Evolutionary conservation across 75 land plant genomes (phyloP), one percentile per base, ranked within the genome.

Genomic region (Azolla pinnata): DNA sequence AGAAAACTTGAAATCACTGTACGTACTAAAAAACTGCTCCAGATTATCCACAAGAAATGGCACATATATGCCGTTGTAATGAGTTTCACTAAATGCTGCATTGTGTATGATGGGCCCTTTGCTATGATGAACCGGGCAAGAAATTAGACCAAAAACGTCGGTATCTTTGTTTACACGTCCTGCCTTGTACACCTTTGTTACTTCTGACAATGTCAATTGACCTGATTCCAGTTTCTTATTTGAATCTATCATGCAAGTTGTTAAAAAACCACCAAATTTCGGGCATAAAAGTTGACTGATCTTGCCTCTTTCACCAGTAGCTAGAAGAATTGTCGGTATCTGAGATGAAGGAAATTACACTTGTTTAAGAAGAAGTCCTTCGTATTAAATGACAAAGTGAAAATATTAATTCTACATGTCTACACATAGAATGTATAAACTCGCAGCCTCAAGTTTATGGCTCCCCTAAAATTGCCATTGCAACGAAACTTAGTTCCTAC

Each of bases 111-210:
- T 59, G 19, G 96, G 90, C 49, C 87, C 71, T 69, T 88, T 93
- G 66, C 98, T 93, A 64, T 88, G 90, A 24, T 81, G 59, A n/a
- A 93, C 90, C 16, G 98, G 98, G 44, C 90, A 87, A 38, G 97
- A 96, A 52, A 93, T 78, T 38, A 93, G 65, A 3, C 98, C 98
- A 88, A 62, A 88, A 9, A 93, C 87, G 62, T 83, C 76, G 0
- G 98, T 88, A 33, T 74, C 81, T 42, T 82, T 57, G 3, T 71
- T 75, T 49, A 93, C 31, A 17, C 40, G 67, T 31, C 75, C 69
- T 56, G 83, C 63, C 59, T 75, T 80, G 66, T 83, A 93, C 1
- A 77, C 55, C 54, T 83, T 51, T n/a, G 76, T 17, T 34, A 93
- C 55, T 31, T 85, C 87, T 10, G 55, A 34, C 32, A 93, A 62